A percentile compares a stretch with the other conserved stretches of the same genome.
Evolutionary conservation across 1,284 basidiomycete species (phyloP).

Genomic region (Sutorius eximius): DNA sequence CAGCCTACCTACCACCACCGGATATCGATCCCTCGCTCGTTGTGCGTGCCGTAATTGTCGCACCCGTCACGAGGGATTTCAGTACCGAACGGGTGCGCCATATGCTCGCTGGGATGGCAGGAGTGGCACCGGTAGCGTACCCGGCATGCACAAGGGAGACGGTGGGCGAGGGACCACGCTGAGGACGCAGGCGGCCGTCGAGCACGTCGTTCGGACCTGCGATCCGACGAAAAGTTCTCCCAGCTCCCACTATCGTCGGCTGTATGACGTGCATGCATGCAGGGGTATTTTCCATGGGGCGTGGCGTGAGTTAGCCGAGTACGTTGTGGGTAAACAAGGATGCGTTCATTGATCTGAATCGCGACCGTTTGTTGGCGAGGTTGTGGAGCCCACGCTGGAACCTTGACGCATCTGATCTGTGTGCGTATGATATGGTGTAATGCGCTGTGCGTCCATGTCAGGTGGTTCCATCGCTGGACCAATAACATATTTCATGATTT

Average conservation of each 20-base stretch:
- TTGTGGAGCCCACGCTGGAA: conserved; percentile 31
- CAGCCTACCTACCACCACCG: conserved; percentile 38
- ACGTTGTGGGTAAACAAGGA: conserved; percentile 24
- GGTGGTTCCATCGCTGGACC: conserved; percentile 4
- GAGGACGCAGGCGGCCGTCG: conserved; percentile 4
- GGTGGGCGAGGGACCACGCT: neutral
- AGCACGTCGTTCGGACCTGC: conserved; percentile 14
- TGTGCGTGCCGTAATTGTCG: conserved; percentile 51
- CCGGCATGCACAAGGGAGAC: conserved; percentile 18
- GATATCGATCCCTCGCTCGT: conserved; percentile 42
- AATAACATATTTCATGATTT: conserved; percentile 15
- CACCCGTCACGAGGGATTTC: conserved; percentile 43
- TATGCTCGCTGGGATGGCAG: conserved; percentile 23
- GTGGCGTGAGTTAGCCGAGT: conserved; percentile 30
- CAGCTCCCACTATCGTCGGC: conserved; percentile 12
- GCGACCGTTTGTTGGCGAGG: conserved; percentile 25
- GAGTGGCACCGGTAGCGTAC: conserved; percentile 21
- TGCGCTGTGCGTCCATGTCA: conserved; percentile 6
- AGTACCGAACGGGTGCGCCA: conserved; percentile 31
- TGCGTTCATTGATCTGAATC: conserved; percentile 19
- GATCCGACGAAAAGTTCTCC: conserved; percentile 12
- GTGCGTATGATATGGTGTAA: conserved; percentile 15
- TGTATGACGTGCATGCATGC: conserved; percentile 25
- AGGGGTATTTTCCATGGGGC: conserved; percentile 15
- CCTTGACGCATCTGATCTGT: conserved; percentile 30